Evolutionary conservation across 306 rosid species (phyloP).

Genomic region (Lagenaria siceraria): DNA sequence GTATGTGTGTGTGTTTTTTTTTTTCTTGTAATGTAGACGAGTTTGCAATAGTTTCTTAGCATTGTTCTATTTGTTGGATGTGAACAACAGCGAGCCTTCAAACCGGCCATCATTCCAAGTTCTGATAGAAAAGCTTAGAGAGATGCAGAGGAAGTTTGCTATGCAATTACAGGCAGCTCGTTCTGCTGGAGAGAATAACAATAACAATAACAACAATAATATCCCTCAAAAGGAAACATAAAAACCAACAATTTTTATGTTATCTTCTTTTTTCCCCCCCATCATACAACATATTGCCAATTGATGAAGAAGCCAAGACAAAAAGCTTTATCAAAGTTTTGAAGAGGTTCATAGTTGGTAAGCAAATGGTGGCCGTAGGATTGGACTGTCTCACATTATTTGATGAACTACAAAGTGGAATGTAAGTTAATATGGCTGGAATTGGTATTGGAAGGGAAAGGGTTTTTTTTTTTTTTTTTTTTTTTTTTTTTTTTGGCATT

Average conservation of each 20-base stretch:
- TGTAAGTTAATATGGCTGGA: background rate
- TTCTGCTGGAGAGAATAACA: slow-evolving; percentile 27
- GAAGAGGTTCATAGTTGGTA: background rate
- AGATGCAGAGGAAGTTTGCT: slow-evolving; percentile 48
- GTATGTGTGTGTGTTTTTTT: too few relatives aligned
- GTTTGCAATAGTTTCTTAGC: background rate
- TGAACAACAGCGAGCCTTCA: slow-evolving; percentile 56
- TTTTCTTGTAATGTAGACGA: too few relatives aligned
- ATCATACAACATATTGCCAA: background rate
- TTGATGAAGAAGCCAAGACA: background rate
- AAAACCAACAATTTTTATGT: background rate
- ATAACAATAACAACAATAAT: background rate
- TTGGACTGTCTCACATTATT: background rate
- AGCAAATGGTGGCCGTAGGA: background rate
- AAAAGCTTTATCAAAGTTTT: background rate
- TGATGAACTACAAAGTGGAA: background rate
- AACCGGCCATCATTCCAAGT: slow-evolving; percentile 74
- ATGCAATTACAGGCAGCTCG: slow-evolving; percentile 78
- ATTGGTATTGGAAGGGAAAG: background rate
- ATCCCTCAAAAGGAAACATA: slow-evolving; percentile 45
- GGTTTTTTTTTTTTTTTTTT: background rate
- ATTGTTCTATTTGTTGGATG: background rate
- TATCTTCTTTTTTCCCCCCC: background rate
- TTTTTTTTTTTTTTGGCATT: background rate
- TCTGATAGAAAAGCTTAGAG: slow-evolving; percentile 62